phyloP scores from a whole-genome alignment of 805 yeast species.

The Candida succiphila region DNA sequence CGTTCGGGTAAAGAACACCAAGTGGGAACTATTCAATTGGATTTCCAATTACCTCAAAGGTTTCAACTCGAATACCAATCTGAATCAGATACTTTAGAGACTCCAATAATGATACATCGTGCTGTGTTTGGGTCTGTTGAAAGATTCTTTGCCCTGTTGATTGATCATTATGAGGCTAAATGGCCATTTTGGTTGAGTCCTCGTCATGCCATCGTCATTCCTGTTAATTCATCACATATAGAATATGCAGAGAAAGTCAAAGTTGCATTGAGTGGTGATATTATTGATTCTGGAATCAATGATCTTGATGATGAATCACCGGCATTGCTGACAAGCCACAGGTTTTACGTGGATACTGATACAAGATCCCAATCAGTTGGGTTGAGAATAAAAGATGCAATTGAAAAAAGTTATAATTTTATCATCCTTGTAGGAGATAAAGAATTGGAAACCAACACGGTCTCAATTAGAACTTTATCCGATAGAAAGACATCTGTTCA shows the following conservation, averaged over 20 bases:
- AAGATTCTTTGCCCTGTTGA: conserved; percentile 79
- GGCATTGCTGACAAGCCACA: conserved; percentile 45
- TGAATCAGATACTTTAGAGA: conserved; percentile 38
- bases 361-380: conserved; percentile 71
- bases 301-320: conserved; percentile 25
- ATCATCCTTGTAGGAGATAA: conserved; percentile 82
- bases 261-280: conserved; percentile 36
- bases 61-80: conserved; percentile 64
- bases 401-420: conserved; percentile 64
- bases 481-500: conserved; percentile 34
- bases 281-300: conserved; percentile 6
- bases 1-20: conserved; percentile 77
- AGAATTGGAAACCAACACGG: conserved; percentile 50
- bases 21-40: conserved; percentile 91
- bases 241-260: conserved; percentile 44
- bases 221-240: conserved; percentile 57
- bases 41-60: conserved; percentile 85
- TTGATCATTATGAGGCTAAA: conserved; percentile 83
- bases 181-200: conserved; percentile 99
- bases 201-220: conserved; percentile 77
- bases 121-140: conserved; percentile 95
- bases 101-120: conserved; percentile 92
- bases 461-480: conserved; percentile 55
- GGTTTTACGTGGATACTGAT: conserved; percentile 71
- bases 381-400: conserved; percentile 69